These are phyloP conservation scores for Hymenoscyphus fraxineus DNA, from an alignment of 2,329 filamentous ascomycete species.

Conservation along the genomic window DNA sequence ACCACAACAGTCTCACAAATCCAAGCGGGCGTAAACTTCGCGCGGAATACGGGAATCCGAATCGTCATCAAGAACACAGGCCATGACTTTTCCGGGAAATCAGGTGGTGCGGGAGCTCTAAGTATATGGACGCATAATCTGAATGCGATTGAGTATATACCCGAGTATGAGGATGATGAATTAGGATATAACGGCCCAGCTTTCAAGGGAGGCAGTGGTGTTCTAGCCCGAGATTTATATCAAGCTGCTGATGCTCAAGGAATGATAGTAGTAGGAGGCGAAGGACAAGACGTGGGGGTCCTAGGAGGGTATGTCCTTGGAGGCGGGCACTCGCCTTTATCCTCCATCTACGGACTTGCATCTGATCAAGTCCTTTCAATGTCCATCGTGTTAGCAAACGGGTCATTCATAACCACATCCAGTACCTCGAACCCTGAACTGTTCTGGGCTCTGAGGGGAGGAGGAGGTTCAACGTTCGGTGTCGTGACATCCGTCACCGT, in stretches of 20 bases:
- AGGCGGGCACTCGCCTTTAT: slow-evolving; percentile 51
- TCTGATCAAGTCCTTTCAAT: slow-evolving; percentile 58
- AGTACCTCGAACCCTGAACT: slow-evolving; percentile 51
- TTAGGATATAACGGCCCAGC: slow-evolving; percentile 32
- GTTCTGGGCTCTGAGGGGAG: slow-evolving; percentile 61
- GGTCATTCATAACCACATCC: slow-evolving; percentile 48
- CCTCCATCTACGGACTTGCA: slow-evolving; percentile 52
- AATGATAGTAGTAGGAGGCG: slow-evolving; percentile 47
- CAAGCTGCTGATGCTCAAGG: slow-evolving; percentile 39
- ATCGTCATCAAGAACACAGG: slow-evolving; percentile 34
- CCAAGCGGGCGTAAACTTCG: slow-evolving; percentile 42
- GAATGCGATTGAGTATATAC: slow-evolving; percentile 38
- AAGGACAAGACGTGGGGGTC: slow-evolving; percentile 37
- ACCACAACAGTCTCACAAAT: slow-evolving; percentile 42
- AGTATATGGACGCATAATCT: slow-evolving; percentile 50
- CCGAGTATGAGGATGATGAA: slow-evolving; percentile 33
- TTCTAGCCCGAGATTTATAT: slow-evolving; percentile 43
- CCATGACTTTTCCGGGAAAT: slow-evolving; percentile 23
- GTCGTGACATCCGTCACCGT: slow-evolving; percentile 11
- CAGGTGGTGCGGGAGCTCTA: slow-evolving; percentile 42
- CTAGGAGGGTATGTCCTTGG: slow-evolving; percentile 47
- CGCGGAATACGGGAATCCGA: slow-evolving; percentile 40
- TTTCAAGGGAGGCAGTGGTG: slow-evolving; percentile 40
- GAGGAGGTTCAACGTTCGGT: slow-evolving; percentile 57
- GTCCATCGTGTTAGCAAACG: slow-evolving; percentile 50